phyloP scores from a whole-genome alignment of 148 eudicot species.

The Polygonum maritimum region DNA sequence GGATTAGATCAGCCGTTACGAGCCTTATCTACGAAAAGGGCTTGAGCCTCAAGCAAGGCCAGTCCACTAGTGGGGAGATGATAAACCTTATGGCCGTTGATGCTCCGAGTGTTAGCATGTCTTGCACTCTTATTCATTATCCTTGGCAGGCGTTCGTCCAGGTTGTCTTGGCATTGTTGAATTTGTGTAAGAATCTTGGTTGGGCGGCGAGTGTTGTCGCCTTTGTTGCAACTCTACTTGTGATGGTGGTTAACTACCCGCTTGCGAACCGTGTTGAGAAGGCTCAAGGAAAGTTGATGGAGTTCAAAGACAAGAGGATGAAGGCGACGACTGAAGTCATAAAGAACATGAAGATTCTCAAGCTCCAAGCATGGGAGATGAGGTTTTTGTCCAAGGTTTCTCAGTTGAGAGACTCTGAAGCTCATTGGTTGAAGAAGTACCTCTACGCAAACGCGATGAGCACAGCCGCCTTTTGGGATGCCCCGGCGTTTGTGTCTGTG shows the following conservation, averaged over 20 bases:
- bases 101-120: conserved; percentile 28
- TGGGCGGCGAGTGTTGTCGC: conserved; percentile 31
- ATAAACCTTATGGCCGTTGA: conserved; percentile 39
- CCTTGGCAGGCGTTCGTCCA: conserved; percentile 31
- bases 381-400: conserved; percentile 32
- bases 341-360: conserved; percentile 37
- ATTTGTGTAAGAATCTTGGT: conserved; percentile 33
- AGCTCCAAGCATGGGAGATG: conserved; percentile 52
- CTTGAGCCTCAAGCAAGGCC: conserved; percentile 34
- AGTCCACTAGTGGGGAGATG: conserved; percentile 31
- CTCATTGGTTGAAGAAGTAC: conserved; percentile 30
- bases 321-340: conserved; percentile 40
- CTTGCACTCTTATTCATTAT: conserved; percentile 34
- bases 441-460: conserved; percentile 18
- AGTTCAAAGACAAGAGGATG: conserved; percentile 36
- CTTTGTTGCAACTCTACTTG: conserved; percentile 16
- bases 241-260: conserved; percentile 31
- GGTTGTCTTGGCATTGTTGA: conserved; percentile 22
- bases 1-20: conserved; percentile 27
- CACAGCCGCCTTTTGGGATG: conserved; percentile 27
- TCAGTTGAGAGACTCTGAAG: conserved; percentile 25
- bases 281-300: conserved; percentile 33
- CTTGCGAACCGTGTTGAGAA: conserved; percentile 24
- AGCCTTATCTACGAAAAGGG: conserved; percentile 32
- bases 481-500: conserved; percentile 35